Conservation (phyloP, 129 eudicot genomes). For the Flaveria bidentis region DNA sequence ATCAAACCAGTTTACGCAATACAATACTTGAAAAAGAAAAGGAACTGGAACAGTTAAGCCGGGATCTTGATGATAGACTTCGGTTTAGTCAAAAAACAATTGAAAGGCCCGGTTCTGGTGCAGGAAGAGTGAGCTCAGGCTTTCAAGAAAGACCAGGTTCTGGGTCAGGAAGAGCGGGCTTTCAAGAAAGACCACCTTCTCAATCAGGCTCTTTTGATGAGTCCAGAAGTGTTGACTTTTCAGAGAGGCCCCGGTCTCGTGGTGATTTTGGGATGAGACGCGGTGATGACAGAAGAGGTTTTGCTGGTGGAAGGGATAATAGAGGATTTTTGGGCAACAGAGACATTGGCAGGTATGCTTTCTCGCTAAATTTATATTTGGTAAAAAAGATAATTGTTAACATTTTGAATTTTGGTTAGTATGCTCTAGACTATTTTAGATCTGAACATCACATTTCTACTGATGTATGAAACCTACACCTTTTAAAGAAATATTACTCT, state of each 20-base stretch:
- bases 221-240: slow-evolving; percentile 47
- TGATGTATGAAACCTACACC: not conserved
- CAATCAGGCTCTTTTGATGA: slow-evolving; percentile 57
- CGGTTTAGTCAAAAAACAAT: slow-evolving; percentile 58
- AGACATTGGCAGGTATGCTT: slow-evolving; percentile 71
- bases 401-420: not conserved
- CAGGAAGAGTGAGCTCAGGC: slow-evolving; percentile 69
- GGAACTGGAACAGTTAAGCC: slow-evolving; percentile 63
- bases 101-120: slow-evolving; percentile 84
- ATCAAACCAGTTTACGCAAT: slow-evolving; percentile 43
- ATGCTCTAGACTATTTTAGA: not conserved
- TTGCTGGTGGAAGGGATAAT: slow-evolving; percentile 59
- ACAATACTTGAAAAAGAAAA: slow-evolving; percentile 51
- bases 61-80: slow-evolving; percentile 82
- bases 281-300: slow-evolving; percentile 69
- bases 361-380: not conserved
- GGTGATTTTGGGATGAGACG: slow-evolving; percentile 68
- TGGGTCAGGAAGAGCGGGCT: slow-evolving; percentile 65
- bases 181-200: slow-evolving; percentile 55
- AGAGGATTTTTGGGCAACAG: slow-evolving; percentile 72
- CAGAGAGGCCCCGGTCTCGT: slow-evolving; percentile 67
- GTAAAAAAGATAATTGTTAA: not conserved
- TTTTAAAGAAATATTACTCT: not conserved
- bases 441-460: not conserved
- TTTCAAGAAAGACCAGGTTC: slow-evolving; percentile 54